Percentiles rank a stretch among this genome's conserved stretches.
These are phyloP conservation scores for Oleoguttula mirabilis DNA, from an alignment of 495 filamentous ascomycete species.

Conservation along the genomic window DNA sequence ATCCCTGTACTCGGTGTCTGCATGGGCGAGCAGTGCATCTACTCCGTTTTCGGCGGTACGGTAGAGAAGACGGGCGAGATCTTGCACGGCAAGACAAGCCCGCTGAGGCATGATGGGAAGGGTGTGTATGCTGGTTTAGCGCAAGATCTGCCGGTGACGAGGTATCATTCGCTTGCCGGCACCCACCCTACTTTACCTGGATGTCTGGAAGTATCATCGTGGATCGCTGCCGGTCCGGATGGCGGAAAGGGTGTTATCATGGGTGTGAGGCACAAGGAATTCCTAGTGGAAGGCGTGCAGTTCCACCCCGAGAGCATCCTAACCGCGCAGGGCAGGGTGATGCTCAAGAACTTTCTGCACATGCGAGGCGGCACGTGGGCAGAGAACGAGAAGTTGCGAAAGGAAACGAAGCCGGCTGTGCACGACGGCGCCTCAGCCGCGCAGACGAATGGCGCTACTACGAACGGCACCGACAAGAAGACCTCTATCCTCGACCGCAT, in stretches of 20 bases:
- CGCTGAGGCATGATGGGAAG: constrained; percentile 73
- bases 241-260: constrained; percentile 77
- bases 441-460: constrained; percentile 19
- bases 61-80: constrained; percentile 94
- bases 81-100: constrained; percentile 91
- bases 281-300: constrained; percentile 83
- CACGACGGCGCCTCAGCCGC: constrained; percentile 21
- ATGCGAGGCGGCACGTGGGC: constrained; percentile 85
- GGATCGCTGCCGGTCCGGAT: constrained; percentile 45
- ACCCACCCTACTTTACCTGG: constrained; percentile 80
- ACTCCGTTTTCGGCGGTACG: constrained; percentile 76
- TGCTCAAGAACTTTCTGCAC: constrained; percentile 84
- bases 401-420: constrained; percentile 8
- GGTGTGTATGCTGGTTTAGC: constrained; percentile 72
- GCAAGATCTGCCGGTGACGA: constrained; percentile 71
- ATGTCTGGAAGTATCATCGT: constrained; percentile 83
- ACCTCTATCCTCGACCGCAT: constrained; percentile 82
- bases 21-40: constrained; percentile 98
- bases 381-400: constrained; percentile 46
- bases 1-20: constrained; percentile 95
- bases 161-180: constrained; percentile 93
- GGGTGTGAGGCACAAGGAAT: constrained; percentile 88
- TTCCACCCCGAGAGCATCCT: constrained; percentile 97
- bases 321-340: constrained; percentile 71
- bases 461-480: constrained; percentile 39